Evolutionary conservation across 495 filamentous ascomycete species (phyloP), one percentile per base, ranked within the genome.

Genomic region (Tuber melanosporum): DNA sequence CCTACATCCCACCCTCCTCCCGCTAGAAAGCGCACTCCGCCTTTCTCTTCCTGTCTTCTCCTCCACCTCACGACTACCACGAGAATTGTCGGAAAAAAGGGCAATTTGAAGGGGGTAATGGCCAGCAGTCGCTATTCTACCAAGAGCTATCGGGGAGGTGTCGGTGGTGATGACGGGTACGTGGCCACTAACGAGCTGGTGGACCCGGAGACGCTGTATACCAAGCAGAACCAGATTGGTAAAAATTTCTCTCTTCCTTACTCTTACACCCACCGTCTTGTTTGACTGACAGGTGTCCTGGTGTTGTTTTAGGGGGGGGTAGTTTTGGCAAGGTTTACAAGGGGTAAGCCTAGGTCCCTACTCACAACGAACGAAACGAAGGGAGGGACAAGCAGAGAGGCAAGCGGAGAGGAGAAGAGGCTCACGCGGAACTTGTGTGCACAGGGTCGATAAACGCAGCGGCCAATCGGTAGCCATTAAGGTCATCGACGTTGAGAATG

Each of bases 301-400:
- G 26, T 66, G 57, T 52, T 72, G 44, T 71, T 78, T 71, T 79
- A 85, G 75, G 82, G 88, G 94, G 94, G 84, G 95, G 95, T 66
- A 98, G 95, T 85, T 98, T 99, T 85, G 95, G 95, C 72, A 90
- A 92, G 41, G 95, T 99, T 36, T 99, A 97, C 88, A 99, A 99
- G 85, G 95, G 82, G 80, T 82, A 82, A 82, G 72, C 74, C 75
- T 42, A 57, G 75, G 62, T 78, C 79, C 73, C 72, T 69, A 73
- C 47, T 46, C 47, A 66, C 71, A 71, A 69, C 91, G 93, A 96
- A 82, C 91, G 89, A 79, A 85, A 89, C 15, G 96, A 97, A 72
- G 94, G 94, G 9, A 92, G 97, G 83, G 97, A 97, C 84, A 92
- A 94, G 87, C 93, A 93, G 39, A 70, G 52, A 32, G 52, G 36